Base-by-base conservation (phyloP, 306 rosid genomes). In the Senna tora region DNA sequence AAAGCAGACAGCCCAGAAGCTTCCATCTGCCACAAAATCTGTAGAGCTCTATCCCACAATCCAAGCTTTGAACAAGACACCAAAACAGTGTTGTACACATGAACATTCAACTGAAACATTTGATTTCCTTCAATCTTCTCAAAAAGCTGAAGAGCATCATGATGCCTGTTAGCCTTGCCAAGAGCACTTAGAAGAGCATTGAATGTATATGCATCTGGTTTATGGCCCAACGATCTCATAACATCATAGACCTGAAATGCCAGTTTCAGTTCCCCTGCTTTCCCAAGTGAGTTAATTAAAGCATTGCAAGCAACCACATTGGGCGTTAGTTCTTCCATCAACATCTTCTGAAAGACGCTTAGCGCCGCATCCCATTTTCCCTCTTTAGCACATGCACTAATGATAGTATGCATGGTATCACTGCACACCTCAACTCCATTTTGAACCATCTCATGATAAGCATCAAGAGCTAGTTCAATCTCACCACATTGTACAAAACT, bases 21-120 rank as follows among this genome's bases (percentile, higher is more conserved):
- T 72, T 93, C 97, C 87, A 93, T 87, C 76, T 83, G 86, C 97
- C 97, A 93, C 71, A 93, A 62, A 80, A 90, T 77, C 83, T 89
- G 90, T 33, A 90, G 19, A 55, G 98, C 90, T 69, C 74, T 87
- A 34, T 83, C 88, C 97, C 96, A 93, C 65, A 85, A 75, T 52
- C 89, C 76, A 15, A 93, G 97, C 88, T 91, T 91, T 0, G 91
- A 91, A 81, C 97, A 93, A 60, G 94, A 87, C 82, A 80, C 59
- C 28, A 91, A 78, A 83, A 84, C 90, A 33, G 81, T 72, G 58
- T 93, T 87, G 87, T 77, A 93, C 70, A 90, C 55, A 75, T 90
- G 96, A 15, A 57, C 50, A 60, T 86, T 87, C 79, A 88, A 58
- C 50, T 72, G 77, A 33, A 70, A 47, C 30, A 42, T 65, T 50